Evolutionary conservation across 257 asterid genomes (phyloP).

Genomic region (Fraxinus cuspidata): DNA sequence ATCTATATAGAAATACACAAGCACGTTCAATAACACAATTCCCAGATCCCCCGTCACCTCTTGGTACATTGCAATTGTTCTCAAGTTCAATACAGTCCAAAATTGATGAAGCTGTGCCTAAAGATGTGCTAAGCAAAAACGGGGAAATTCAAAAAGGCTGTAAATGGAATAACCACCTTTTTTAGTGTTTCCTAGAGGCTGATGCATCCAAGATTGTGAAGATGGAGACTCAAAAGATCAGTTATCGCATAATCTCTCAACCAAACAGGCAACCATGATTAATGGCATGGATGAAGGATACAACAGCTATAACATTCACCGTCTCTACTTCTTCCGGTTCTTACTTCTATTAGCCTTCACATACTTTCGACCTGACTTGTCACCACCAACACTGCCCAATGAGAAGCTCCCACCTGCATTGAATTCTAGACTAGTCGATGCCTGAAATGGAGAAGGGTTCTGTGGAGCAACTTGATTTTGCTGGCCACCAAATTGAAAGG

Average conservation of each 20-base stretch:
- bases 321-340: constrained; percentile 54
- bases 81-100: constrained; percentile 6
- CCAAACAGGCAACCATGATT: not conserved
- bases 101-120: constrained; percentile 15
- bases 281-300: not conserved
- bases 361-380: constrained; percentile 58
- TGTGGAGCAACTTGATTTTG: constrained; percentile 48
- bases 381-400: constrained; percentile 63
- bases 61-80: not conserved
- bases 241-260: not conserved
- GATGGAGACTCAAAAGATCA: not conserved
- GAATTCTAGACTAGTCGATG: constrained; percentile 56
- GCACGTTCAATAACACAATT: constrained; percentile 3
- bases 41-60: not conserved
- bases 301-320: constrained; percentile 10
- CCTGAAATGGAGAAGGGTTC: constrained; percentile 51
- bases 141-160: not conserved
- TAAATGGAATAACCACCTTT: not conserved
- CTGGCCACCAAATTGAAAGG: constrained; percentile 67
- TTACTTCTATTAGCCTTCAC: constrained; percentile 48
- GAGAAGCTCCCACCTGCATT: constrained; percentile 78
- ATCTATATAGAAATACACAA: constrained; percentile 18
- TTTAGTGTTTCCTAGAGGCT: not conserved
- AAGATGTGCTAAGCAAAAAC: not conserved
- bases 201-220: not conserved